These are phyloP conservation scores for Trichoderma aggressivum DNA, from an alignment of 2,329 filamentous ascomycete species.

Conservation along the genomic window DNA sequence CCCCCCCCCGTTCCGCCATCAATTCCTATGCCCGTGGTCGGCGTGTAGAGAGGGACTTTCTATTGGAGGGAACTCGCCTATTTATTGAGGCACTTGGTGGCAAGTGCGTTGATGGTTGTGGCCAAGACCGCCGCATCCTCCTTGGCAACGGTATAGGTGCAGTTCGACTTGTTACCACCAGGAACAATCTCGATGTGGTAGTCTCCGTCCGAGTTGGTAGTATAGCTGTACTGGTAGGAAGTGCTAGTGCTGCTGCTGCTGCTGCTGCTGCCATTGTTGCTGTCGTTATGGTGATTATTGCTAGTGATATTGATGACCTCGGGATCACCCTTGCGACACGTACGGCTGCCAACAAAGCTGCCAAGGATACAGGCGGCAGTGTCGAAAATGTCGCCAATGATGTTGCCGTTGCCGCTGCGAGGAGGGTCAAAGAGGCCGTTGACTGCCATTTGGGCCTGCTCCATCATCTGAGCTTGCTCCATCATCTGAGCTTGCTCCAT, in stretches of 20 bases:
- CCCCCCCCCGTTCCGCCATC: background rate
- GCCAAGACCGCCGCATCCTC: background rate
- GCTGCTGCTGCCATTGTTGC: background rate
- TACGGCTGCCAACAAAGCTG: background rate
- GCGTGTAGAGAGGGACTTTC: background rate
- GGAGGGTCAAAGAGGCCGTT: background rate
- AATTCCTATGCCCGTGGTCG: background rate
- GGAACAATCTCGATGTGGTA: background rate
- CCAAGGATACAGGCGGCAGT: constrained; percentile 5
- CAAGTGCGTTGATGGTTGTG: constrained; percentile 3
- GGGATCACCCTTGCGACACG: background rate
- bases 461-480: background rate
- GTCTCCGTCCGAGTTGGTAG: background rate
- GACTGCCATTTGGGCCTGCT: background rate
- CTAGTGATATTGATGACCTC: background rate
- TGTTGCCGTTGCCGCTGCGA: background rate
- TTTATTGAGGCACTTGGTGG: background rate
- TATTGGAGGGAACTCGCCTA: background rate
- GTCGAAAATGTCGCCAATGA: constrained; percentile 2
- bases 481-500: background rate
- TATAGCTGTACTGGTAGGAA: background rate
- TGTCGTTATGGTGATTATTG: background rate
- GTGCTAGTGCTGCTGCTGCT: background rate
- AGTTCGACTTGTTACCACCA: background rate
- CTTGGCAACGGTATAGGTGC: background rate